Evolutionary conservation across 129 eudicot species (phyloP), one percentile per base, ranked within the genome.

Genomic region (carrot (Daucus carota)): DNA sequence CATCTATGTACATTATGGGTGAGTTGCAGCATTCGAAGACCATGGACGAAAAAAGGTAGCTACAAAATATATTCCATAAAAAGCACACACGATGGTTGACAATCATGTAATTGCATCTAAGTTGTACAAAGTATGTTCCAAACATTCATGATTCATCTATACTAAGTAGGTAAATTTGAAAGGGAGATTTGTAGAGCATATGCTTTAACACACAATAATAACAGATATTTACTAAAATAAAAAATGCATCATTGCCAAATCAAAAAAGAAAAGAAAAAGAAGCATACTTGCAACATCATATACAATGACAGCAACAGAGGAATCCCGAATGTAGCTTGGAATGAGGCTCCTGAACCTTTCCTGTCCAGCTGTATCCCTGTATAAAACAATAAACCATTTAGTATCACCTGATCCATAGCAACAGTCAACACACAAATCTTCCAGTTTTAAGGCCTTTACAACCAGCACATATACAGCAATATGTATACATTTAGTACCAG

Each of bases 301-400:
- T 5, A 90, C 93, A 81, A 90, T 90, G 81, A 90, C 91, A 42
- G 96, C 96, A 81, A 90, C 91, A 9, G 93, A 90, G 80, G 97
- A 91, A 68, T 88, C 93, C 83, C 97, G 83, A 40, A 91, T 91
- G 75, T 91, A 91, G 81, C 94, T 91, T 46, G 97, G 97, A 80
- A 91, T 91, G 50, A 91, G 97, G 82, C 97, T 91, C 76, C 93
- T 85, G 76, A 91, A 91, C 78, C 97, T 86, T 81, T 91, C 97
- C 82, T 91, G 94, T 59, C 94, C 97, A 54, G 97, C 94, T 68
- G 97, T 91, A 77, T 91, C 97, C 93, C 97, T 91, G 78, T 46
- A 71, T 71, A 57, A 78, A 52, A 59, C 46, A 15, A 46, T 72
- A 28, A 17, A 15, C 8, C 28, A 40, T 22, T 17, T 13, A 6